A percentile compares a stretch with the other conserved stretches of the same genome.
Evolutionary conservation across 2,329 filamentous ascomycete genomes (phyloP).

Genomic region (Fonsecaea pedrosoi): DNA sequence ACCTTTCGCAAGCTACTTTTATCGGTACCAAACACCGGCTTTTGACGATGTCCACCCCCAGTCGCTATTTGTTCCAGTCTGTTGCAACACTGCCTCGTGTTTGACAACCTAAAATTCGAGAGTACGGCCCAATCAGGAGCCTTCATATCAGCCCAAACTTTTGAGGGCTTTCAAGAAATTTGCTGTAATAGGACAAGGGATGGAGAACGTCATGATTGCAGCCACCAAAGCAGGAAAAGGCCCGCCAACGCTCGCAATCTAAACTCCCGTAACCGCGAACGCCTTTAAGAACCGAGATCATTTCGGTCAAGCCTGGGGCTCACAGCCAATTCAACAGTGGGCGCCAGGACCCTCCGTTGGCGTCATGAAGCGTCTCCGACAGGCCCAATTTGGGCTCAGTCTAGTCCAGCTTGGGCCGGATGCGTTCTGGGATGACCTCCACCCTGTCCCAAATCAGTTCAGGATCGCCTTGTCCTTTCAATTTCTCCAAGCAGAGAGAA

Average conservation of each 20-base stretch:
- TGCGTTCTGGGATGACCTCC: not conserved
- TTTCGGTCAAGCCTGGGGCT: slow-evolving; percentile 14
- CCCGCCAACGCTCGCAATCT: slow-evolving; percentile 14
- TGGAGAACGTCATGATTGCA: slow-evolving; percentile 17
- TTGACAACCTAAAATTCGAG: slow-evolving; percentile 7
- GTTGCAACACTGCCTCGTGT: slow-evolving; percentile 13
- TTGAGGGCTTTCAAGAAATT: not conserved
- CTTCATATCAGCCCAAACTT: slow-evolving; percentile 11
- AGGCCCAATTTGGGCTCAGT: slow-evolving; percentile 6
- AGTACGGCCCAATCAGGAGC: slow-evolving; percentile 8
- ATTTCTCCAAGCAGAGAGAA: slow-evolving; percentile 16
- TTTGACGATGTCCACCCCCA: not conserved
- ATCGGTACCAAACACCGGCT: slow-evolving; percentile 2
- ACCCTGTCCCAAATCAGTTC: slow-evolving; percentile 1
- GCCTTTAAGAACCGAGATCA: slow-evolving; percentile 26
- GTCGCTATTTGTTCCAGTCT: not conserved
- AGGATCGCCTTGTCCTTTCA: slow-evolving; percentile 19
- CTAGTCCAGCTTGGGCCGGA: slow-evolving; percentile 3
- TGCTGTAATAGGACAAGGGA: slow-evolving; percentile 6
- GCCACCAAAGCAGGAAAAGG: slow-evolving; percentile 2
- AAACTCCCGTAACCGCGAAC: slow-evolving; percentile 9
- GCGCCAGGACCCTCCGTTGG: slow-evolving; percentile 8
- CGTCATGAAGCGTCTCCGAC: slow-evolving; percentile 3
- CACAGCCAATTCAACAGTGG: not conserved
- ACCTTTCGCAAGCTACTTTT: not conserved